These are phyloP conservation scores for Globisporangium perplexum DNA, from an alignment of 352 stramenopile species.

Conservation along the genomic window DNA sequence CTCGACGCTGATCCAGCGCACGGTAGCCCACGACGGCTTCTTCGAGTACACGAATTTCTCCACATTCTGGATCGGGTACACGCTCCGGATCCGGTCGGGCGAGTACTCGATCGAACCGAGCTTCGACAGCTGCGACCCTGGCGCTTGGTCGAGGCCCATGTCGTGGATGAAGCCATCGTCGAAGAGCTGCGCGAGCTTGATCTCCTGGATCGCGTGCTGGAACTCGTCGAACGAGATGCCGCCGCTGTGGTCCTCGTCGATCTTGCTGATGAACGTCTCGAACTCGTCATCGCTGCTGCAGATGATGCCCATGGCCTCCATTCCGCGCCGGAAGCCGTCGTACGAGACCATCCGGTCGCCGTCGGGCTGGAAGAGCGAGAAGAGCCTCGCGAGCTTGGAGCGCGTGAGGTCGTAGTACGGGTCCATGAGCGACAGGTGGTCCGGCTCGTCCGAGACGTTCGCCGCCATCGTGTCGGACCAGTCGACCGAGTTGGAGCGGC, in stretches of 20 bases:
- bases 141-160: slow-evolving; percentile 17
- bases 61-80: slow-evolving; percentile 58
- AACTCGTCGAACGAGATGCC: slow-evolving; percentile 86
- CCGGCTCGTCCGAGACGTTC: slow-evolving; percentile 34
- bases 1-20: slow-evolving; percentile 84
- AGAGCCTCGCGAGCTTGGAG: slow-evolving; percentile 62
- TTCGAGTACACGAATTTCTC: slow-evolving; percentile 85
- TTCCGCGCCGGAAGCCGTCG: slow-evolving; percentile 58
- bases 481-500: slow-evolving; percentile 48
- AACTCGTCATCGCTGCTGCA: slow-evolving; percentile 66
- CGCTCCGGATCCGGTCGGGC: slow-evolving; percentile 63
- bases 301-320: slow-evolving; percentile 74
- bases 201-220: slow-evolving; percentile 82
- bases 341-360: slow-evolving; percentile 72
- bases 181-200: slow-evolving; percentile 86
- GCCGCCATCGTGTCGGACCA: slow-evolving; percentile 55
- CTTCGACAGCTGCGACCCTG: slow-evolving; percentile 7
- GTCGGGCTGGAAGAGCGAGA: slow-evolving; percentile 58
- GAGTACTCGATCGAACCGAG: slow-evolving; percentile 80
- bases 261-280: slow-evolving; percentile 59
- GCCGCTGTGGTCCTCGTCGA: slow-evolving; percentile 79
- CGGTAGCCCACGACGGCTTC: slow-evolving; percentile 60
- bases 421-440: slow-evolving; percentile 67
- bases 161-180: slow-evolving; percentile 47
- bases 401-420: slow-evolving; percentile 83